A percentile compares a stretch with the other conserved stretches of the same genome.
Conservation (phyloP, 2,329 filamentous ascomycete species). For the Aspergillus chevalieri region DNA sequence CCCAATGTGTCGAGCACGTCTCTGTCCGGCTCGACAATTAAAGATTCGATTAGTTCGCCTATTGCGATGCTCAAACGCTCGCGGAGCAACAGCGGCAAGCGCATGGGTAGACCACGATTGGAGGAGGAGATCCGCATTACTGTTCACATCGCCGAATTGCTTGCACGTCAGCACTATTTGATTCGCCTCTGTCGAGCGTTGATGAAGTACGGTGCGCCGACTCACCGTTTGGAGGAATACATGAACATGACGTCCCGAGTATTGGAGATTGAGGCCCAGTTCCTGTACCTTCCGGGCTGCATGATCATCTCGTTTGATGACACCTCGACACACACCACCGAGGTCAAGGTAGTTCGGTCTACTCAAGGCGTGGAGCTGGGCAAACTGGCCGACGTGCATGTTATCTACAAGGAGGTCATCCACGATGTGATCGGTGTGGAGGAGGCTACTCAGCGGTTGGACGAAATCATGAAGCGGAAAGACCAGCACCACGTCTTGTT, state of each 20-base stretch:
- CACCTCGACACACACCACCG: conserved; percentile 41
- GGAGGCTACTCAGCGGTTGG: conserved; percentile 40
- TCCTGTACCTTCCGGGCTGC: conserved; percentile 84
- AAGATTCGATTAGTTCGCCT: conserved; percentile 23
- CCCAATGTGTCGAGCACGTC: conserved; percentile 31
- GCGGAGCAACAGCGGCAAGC: conserved; percentile 30
- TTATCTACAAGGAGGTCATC: conserved; percentile 46
- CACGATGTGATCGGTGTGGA: conserved; percentile 45
- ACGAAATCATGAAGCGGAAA: conserved; percentile 53
- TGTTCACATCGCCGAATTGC: conserved; percentile 60
- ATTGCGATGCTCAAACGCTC: conserved; percentile 30
- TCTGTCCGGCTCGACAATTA: conserved; percentile 23
- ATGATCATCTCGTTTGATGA: conserved; percentile 90
- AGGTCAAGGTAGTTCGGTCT: conserved; percentile 42
- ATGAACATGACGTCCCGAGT: conserved; percentile 84
- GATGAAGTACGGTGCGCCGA: conserved; percentile 89
- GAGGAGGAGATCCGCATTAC: conserved; percentile 55
- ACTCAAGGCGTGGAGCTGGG: conserved; percentile 42
- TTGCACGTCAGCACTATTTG: conserved; percentile 77
- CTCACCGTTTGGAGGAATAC: conserved; percentile 85
- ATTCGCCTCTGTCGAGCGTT: conserved; percentile 78
- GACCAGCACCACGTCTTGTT: conserved; percentile 52
- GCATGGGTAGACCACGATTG: conserved; percentile 25
- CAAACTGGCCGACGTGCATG: conserved; percentile 41
- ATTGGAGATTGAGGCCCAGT: conserved; percentile 83